These are phyloP conservation scores for Parastagonospora avenae DNA, from an alignment of 2,329 filamentous ascomycete genomes.

Conservation along the genomic window DNA sequence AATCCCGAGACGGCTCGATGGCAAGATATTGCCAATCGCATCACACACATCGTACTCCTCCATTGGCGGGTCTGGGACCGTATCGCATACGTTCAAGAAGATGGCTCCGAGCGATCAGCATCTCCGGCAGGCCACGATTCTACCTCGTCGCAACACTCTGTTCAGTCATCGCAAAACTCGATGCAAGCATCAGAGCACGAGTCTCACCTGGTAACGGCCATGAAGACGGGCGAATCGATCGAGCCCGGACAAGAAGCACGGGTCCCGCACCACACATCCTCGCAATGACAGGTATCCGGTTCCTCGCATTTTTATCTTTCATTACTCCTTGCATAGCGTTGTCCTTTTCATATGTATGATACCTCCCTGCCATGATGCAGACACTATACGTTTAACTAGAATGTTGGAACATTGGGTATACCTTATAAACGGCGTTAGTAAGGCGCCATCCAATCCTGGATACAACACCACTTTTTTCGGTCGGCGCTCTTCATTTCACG, in stretches of 20 bases:
- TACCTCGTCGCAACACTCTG: neutral
- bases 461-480: too few relatives aligned
- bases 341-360: neutral
- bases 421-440: too few relatives aligned
- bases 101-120: conserved; percentile 1
- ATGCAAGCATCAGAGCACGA: neutral
- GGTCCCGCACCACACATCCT: conserved; percentile 3
- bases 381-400: neutral
- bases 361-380: neutral
- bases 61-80: conserved; percentile 90
- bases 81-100: conserved; percentile 65
- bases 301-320: neutral
- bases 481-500: too few relatives aligned
- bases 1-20: conserved; percentile 45
- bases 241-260: conserved; percentile 9
- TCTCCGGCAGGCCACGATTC: neutral
- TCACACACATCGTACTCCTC: conserved; percentile 81
- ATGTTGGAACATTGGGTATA: too few relatives aligned
- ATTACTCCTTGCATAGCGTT: conserved; percentile 3
- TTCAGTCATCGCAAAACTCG: neutral
- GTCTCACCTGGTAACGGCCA: neutral
- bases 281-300: conserved; percentile 2
- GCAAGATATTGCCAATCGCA: conserved; percentile 73
- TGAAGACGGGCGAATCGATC: conserved; percentile 8
- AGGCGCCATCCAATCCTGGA: too few relatives aligned